Evolutionary conservation across 306 rosid species (phyloP), one percentile per base, ranked within the genome.

Genomic region (Geum urbanum): DNA sequence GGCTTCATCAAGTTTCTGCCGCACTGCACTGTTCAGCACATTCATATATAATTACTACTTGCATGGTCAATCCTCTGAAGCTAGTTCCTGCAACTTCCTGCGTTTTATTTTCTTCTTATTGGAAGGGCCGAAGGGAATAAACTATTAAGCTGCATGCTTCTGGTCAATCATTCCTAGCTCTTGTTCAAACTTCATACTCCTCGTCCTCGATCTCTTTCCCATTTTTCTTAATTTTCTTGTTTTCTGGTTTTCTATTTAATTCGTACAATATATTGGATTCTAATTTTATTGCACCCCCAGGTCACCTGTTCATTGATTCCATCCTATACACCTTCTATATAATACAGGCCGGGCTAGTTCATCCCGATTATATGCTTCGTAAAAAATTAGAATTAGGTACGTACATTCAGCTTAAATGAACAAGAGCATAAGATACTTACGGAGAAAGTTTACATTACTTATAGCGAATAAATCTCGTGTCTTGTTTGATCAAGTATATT

Each of bases 131-230:
- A 9, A 9, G 10, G 46, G 46, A 9, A 43, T 43, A 8, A 9
- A 43, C 10, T 72, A 74, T 76, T 56, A 52, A 52, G 53, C 5
- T 15, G n/a, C 6, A 8, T 7, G 20, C 68, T 45, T 49, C 51
- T 39, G 56, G 82, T 70, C 76, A 79, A 79, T 70, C 65, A 74
- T 79, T 79, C 66, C 7, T 32, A 32, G 37, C 37, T 32, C 37
- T 32, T 54, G 27, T 41, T 69, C 73, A 69, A 54, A 69, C 64
- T 11, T 14, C 49, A 24, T 22, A 22, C 16, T 15, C 39, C 39
- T 12, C 6, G 27, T 15, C 39, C 39, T 32, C 37, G 37, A 32
- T 32, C 37, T 32, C 37, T 32, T 32, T 32, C 37, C 37, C 8
- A 5, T 6, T 12, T n/a, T 22, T 41, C 5, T 35, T 11, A 1